Conservation (phyloP, 306 rosid species). For the Dalbergia cochinchinensis region DNA sequence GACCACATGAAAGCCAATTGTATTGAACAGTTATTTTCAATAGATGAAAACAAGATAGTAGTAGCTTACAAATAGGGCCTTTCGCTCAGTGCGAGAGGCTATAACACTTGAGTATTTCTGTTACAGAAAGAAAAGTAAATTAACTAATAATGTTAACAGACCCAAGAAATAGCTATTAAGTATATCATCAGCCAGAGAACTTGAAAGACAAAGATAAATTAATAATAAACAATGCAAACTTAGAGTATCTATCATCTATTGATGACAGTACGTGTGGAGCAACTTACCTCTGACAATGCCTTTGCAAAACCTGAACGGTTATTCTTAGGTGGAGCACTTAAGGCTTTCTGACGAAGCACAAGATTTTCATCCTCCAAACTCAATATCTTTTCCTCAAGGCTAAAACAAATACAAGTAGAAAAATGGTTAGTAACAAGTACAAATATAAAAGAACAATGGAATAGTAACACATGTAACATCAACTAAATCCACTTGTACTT, state of each 20-base stretch:
- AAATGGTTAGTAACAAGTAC: conserved; percentile 7
- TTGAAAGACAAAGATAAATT: conserved; percentile 22
- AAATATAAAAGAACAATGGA: conserved; percentile 25
- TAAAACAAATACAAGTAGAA: conserved; percentile 44
- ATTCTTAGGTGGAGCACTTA: conserved; percentile 75
- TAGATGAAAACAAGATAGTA: conserved; percentile 23
- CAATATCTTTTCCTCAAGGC: conserved; percentile 81
- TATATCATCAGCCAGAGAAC: conserved; percentile 6
- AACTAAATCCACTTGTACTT: background rate
- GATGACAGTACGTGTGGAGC: conserved; percentile 23
- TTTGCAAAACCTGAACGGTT: conserved; percentile 65
- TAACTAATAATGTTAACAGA: conserved; percentile 35
- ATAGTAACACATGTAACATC: conserved; percentile 14
- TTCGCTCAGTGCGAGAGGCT: conserved; percentile 64
- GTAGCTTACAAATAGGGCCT: conserved; percentile 71
- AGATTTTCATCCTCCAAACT: conserved; percentile 85
- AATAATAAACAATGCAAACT: conserved; percentile 30
- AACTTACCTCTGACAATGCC: conserved; percentile 77
- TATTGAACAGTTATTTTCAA: conserved; percentile 8
- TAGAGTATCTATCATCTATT: background rate
- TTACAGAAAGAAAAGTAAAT: conserved; percentile 39
- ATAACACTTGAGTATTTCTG: conserved; percentile 79
- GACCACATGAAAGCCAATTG: conserved; percentile 29
- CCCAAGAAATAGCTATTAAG: conserved; percentile 8
- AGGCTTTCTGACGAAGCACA: conserved; percentile 80